Base-by-base conservation (phyloP, 371 early-diverging fungal genomes). In the Apophysomyces elegans region DNA sequence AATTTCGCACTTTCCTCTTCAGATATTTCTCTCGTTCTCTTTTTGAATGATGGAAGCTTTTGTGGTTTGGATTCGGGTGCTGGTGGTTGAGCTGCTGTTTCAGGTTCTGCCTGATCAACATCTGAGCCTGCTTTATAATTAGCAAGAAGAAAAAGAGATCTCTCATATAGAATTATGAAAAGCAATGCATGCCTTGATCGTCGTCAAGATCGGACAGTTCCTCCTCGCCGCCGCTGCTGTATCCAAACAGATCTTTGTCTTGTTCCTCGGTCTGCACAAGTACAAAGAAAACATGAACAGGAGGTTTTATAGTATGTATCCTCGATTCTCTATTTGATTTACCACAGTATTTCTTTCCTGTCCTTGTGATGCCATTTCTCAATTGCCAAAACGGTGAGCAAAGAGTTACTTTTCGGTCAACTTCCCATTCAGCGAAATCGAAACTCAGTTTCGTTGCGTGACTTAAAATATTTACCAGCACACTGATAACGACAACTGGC, bases 151-250 rank as follows among this genome's bases (percentile, higher is more conserved):
- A 26, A 26, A 26, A 26, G 32, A 12, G 21, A 58, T 41, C 26
- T 41, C n/a, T 62, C 63, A 32, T 69, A 46, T 4, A 64, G 37
- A 14, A 13, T 43, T 13, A 7, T 37, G 9, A 37, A 26, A 36
- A 26, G 38, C 18, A 5, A 45, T 7, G 35, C 36, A 62, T 70
- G 76, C 79, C 74, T 72, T 74, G 76, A 61, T 79, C 79, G 37
- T 72, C 79, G 43, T 80, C 81, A 64, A 80, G 78, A 71, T 80
- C 81, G 62, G 76, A 76, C 64, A 80, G 68, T 61, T 77, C 80
- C 21, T 67, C 69, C 39, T 65, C 75, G 37, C 68, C 73, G 12
- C 73, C 75, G 38, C 72, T 67, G 60, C 56, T 61, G 14, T 63
- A 64, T 26, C 64, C 64, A 59, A 68, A 68, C 21, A 63, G 41